A percentile compares a stretch with the other conserved stretches of the same genome.
These are phyloP conservation scores for Colletotrichum caudatum DNA, from an alignment of 2,329 filamentous ascomycete species.

Conservation along the genomic window DNA sequence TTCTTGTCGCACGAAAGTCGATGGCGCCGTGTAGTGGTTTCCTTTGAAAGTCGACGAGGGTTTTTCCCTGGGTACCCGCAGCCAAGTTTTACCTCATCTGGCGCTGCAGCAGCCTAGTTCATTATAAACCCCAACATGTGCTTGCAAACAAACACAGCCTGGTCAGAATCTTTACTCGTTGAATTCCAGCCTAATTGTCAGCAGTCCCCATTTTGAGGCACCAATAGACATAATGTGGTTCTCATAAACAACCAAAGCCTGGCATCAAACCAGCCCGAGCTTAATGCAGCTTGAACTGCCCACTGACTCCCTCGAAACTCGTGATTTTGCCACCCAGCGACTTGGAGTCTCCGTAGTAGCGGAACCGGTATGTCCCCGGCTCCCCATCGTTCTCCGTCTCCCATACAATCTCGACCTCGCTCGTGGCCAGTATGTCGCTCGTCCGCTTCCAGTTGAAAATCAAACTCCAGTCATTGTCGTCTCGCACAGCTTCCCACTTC, in stretches of 20 bases:
- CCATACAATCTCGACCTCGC: constrained; percentile 82
- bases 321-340: constrained; percentile 70
- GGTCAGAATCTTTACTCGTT: neutral
- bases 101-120: constrained; percentile 50
- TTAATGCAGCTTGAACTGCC: constrained; percentile 56
- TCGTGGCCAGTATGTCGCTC: constrained; percentile 77
- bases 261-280: neutral
- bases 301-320: constrained; percentile 76
- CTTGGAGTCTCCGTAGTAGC: constrained; percentile 87
- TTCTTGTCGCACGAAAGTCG: no score
- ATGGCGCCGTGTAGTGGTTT: no score
- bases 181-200: neutral
- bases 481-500: constrained; percentile 75
- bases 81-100: no score
- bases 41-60: no score
- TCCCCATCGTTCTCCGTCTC: constrained; percentile 73
- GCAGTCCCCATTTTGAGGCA: neutral
- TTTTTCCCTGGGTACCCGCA: no score
- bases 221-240: neutral
- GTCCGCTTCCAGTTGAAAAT: constrained; percentile 83
- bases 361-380: constrained; percentile 77
- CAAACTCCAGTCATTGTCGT: constrained; percentile 85
- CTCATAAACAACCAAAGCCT: neutral
- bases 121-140: constrained; percentile 53
- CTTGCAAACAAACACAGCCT: neutral